Base-by-base conservation (phyloP, 1,139 yeast species). In the Candida glucosophila region DNA sequence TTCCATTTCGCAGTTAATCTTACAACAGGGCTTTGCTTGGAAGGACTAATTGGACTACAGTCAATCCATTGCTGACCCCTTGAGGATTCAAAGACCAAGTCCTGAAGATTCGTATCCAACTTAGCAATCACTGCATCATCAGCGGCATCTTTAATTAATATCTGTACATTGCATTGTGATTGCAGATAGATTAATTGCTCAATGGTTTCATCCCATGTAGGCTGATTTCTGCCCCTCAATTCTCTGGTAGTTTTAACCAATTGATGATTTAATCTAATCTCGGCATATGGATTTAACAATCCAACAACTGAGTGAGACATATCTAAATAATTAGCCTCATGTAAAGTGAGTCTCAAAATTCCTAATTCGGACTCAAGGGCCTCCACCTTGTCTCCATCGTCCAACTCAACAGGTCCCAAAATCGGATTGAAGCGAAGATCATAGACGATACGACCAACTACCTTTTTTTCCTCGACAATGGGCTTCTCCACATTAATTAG, bases 251-350 rank as follows among this genome's bases (percentile, higher is more conserved):
- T 53, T 40, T 68, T 68, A 9, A 66, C 62, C 30, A 71, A 53
- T 34, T 73, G 66, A 23, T 65, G 67, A 43, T 77, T 73, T 29
- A 77, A 50, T 40, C 53, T 73, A 14, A 80, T 52, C 40, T 77
- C 82, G 7, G 85, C 85, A 45, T 67, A 75, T 15, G 90, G 82
- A 41, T 78, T 76, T 45, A 80, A 56, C 29, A 65, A 66, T 24
- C 94, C 95, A 34, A 79, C 64, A 32, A 77, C 59, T 1, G 92
- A 73, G 26, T 63, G 51, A 4, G 76, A 58, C 20, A 68, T 56
- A 43, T 82, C 92, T 45, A 90, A 66, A 31, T 76, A 72, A 36
- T 71, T 71, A 23, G 86, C 90, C 40, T 77, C 78, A 39, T 79
- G 78, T 30, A 90, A 61, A 14, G 73, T 70, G 29, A 90, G 51